Base-by-base conservation (phyloP, 495 filamentous ascomycete genomes). In the Cercophora sp. region DNA sequence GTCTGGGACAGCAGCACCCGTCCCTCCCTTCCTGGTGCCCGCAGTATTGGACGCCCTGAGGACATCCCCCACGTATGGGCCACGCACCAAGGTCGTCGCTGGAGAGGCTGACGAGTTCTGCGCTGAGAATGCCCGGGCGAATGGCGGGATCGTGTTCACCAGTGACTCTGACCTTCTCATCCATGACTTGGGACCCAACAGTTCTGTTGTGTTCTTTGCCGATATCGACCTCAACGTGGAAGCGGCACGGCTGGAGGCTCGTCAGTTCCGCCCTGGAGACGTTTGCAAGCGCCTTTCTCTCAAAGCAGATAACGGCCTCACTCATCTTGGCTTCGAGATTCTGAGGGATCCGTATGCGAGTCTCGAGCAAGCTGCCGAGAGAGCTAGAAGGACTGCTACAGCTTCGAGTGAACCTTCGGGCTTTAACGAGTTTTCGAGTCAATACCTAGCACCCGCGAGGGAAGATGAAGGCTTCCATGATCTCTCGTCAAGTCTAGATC, bases 131-230 rank as follows among this genome's bases (percentile, higher is more conserved):
- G 65, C 80, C n/a, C 72, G 65, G n/a, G 41, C 64, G 2, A 65
- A 74, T 40, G 80, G 77, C 3, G 75, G 76, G 0, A 67, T 71
- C 3, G 63, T 88, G 22, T 58, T 91, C 9, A 88, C 86, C 6
- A 78, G 75, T 20, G 87, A 91, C 58, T 90, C 87, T 0, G 87
- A 91, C 57, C 71, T 90, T n/a, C 69, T 89, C 18, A 72, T 88
- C 0, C 76, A 88, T 58, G 76, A 87, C 41, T 70, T 88, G 4
- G 86, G 85, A 2, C 22, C 56, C 0, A 34, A 73, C 16, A 82
- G 85, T 2, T 66, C 70, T 4, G 81, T 89, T 1, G 62, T 81
- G 4, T 81, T 87, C 57, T 68, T 89, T 19, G 65, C 73, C 43
- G 81, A 83, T 25, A 52, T 82, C 4, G 61, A 73, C 1, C 29